Base-by-base conservation (phyloP, 1,284 basidiomycete genomes). In the Meira nashicola region DNA sequence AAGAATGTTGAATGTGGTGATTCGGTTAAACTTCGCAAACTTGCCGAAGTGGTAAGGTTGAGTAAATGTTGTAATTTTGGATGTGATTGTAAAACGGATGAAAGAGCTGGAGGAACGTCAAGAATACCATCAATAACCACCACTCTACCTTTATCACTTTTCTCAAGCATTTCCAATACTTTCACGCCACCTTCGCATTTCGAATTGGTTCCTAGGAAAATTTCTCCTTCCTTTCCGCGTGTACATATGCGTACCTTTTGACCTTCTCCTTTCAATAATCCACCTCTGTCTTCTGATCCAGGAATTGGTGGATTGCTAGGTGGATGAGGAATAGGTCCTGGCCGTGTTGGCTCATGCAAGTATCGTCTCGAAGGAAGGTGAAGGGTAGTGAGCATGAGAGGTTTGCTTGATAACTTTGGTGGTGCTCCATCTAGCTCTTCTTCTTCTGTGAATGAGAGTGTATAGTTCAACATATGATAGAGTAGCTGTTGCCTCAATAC, bases 391-490 rank as follows among this genome's bases (percentile, higher is more conserved):
- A 69, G 65, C 63, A 73, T 65, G 39, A 59, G 50, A 7, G 70
- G 68, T 15, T 50, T 55, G 28, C 28, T 33, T 3, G 28, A 33
- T 33, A 33, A 8, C 28, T 33, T 33, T 8, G 8, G 28, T 3
- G 28, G 28, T 15, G 57, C 39, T 17, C 52, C 82, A 57, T 85
- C 82, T 11, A 50, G 51, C 25, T 62, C 44, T 6, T 80, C 55
- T 10, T 44, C 21, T 2, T 40, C 47, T 10, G 58, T 15, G 43
- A 64, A 64, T 0, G 73, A 74, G 14, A 95, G 78, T 1, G 89
- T 86, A 77, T 87, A 87, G 80, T 98, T 97, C 65, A 98, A 82
- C 46, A 97, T 80, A 79, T 98, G 95, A 76, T 98, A 98, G 70
- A 97, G 87, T 50, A 99, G 83, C 70, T 92, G 88, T 76, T 96